Evolutionary conservation across 2,329 filamentous ascomycete species (phyloP).

Genomic region (Pyrenophora tritici-repentis): DNA sequence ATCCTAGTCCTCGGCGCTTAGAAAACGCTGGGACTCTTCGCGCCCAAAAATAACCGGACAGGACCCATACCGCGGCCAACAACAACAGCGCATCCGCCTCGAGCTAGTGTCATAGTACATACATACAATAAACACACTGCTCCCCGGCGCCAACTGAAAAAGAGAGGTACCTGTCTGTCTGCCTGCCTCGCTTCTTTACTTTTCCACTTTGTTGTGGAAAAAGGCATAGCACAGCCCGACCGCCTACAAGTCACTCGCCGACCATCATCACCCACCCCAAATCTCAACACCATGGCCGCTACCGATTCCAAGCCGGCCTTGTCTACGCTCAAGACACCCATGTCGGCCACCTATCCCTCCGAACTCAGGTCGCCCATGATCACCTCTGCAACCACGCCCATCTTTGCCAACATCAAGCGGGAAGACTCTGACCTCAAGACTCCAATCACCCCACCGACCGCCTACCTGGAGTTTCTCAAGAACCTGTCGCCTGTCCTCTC

Average conservation of each 20-base stretch:
- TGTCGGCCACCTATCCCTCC: conserved; percentile 63
- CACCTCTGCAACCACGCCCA: conserved; percentile 48
- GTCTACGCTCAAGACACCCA: conserved; percentile 58
- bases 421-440: conserved; percentile 69
- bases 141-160: conserved; percentile 22
- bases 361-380: conserved; percentile 69
- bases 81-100: conserved; percentile 38
- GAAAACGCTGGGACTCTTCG: conserved; percentile 35
- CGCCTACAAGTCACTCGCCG: conserved; percentile 39
- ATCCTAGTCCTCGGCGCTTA: conserved; percentile 36
- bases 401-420: conserved; percentile 65
- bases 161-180: conserved; percentile 30
- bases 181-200: conserved; percentile 34
- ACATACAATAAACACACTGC: conserved; percentile 39
- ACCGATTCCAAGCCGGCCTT: conserved; percentile 49
- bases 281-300: conserved; percentile 43
- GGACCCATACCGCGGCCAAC: conserved; percentile 40
- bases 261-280: conserved; percentile 8
- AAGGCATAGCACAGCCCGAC: conserved; percentile 30
- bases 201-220: conserved; percentile 34
- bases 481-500: conserved; percentile 72
- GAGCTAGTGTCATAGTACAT: conserved; percentile 30
- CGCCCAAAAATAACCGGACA: conserved; percentile 29
- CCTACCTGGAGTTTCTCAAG: conserved; percentile 93
- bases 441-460: conserved; percentile 85